Evolutionary conservation across 1,284 basidiomycete genomes (phyloP).

Genomic region (Coniferiporia sulphurascens): DNA sequence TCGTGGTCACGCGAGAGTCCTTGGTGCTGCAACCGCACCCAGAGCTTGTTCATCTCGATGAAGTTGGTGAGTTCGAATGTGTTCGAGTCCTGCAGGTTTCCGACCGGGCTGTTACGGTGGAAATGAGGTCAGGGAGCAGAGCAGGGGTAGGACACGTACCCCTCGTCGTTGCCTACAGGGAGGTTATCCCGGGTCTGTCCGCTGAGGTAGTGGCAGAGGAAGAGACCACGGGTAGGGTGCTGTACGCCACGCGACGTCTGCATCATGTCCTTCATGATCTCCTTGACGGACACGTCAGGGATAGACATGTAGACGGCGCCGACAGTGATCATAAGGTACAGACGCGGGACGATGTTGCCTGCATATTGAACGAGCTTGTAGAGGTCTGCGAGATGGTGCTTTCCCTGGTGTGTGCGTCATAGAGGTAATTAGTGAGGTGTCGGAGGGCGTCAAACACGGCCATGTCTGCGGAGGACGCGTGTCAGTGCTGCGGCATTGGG

Average conservation of each 20-base stretch:
- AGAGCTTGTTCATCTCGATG: conserved; percentile 98
- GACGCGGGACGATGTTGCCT: conserved; percentile 87
- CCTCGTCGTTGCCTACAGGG: conserved; percentile 73
- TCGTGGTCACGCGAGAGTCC: conserved; percentile 93
- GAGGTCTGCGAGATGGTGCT: conserved; percentile 92
- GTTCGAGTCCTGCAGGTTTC: conserved; percentile 90
- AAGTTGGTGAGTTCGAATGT: conserved; percentile 94
- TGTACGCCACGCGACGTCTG: conserved; percentile 96
- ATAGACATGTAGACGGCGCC: conserved; percentile 39
- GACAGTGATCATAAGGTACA: conserved; percentile 98
- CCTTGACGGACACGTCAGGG: conserved; percentile 90
- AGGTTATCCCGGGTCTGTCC: conserved; percentile 60
- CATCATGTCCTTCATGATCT: conserved; percentile 99
- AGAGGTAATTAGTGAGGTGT: conserved; percentile 65
- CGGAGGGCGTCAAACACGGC: conserved; percentile 81
- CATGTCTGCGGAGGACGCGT: conserved; percentile 63
- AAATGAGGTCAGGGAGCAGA: background rate
- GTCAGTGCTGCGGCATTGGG: too few species aligned
- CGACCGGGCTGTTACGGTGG: conserved; percentile 54
- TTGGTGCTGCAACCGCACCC: conserved; percentile 92
- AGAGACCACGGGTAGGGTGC: conserved; percentile 89
- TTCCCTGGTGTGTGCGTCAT: conserved; percentile 85
- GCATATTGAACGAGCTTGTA: conserved; percentile 98
- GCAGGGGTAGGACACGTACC: conserved; percentile 47
- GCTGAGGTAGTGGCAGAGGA: conserved; percentile 78